phyloP scores from a whole-genome alignment of 345 rosid genomes.

The Turritis glabra region DNA sequence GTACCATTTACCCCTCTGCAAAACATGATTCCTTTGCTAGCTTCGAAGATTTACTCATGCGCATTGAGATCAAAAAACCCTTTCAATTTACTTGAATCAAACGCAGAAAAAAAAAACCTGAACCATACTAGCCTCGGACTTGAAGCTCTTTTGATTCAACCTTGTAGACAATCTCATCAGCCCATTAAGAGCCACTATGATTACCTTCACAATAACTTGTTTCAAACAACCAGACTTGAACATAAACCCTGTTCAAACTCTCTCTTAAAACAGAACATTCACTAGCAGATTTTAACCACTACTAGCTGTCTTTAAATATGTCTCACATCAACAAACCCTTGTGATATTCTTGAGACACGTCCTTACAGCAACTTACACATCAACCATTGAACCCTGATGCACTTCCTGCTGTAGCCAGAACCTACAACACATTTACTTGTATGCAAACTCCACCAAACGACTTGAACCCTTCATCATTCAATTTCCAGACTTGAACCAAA shows the following conservation, averaged over 20 bases:
- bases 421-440: background rate
- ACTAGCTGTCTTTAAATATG: background rate
- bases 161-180: background rate
- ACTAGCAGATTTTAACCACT: background rate
- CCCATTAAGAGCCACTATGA: background rate
- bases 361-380: background rate
- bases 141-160: background rate
- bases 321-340: background rate
- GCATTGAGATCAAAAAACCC: constrained; percentile 5
- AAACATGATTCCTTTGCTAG: no score
- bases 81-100: background rate
- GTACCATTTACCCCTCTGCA: no score
- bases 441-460: background rate
- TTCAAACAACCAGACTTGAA: no score
- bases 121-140: background rate
- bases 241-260: no score
- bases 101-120: background rate
- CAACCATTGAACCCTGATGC: background rate
- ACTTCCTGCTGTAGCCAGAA: background rate
- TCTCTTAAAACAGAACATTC: background rate
- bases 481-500: no score
- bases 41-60: background rate
- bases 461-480: background rate
- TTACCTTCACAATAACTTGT: background rate
- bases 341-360: background rate